Conservation (phyloP, 495 filamentous ascomycete genomes). For the Podospora tetraspora region DNA sequence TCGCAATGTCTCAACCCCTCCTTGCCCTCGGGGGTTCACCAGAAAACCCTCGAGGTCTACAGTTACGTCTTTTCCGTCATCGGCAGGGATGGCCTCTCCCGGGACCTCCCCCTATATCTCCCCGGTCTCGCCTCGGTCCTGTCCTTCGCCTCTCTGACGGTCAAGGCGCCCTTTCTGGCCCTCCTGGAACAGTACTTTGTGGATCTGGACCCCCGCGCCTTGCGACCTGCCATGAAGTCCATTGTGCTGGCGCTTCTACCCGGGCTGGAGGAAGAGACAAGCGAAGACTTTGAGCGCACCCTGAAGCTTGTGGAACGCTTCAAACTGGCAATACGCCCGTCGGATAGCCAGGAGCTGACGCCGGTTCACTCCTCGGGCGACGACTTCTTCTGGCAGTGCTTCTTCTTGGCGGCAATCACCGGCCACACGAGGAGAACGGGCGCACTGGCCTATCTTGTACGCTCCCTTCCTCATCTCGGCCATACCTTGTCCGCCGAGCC, state of each 20-base stretch:
- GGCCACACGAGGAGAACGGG: slow-evolving; percentile 77
- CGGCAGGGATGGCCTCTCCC: slow-evolving; percentile 66
- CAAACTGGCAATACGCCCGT: slow-evolving; percentile 57
- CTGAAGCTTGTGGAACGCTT: slow-evolving; percentile 72
- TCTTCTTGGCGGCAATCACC: slow-evolving; percentile 90
- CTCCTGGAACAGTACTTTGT: slow-evolving; percentile 78
- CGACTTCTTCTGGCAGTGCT: slow-evolving; percentile 97
- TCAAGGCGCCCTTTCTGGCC: slow-evolving; percentile 75
- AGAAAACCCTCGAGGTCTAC: slow-evolving; percentile 94
- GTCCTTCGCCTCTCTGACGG: slow-evolving; percentile 87
- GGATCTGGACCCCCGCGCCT: slow-evolving; percentile 57
- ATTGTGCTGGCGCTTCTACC: slow-evolving; percentile 81
- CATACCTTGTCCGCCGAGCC: slow-evolving; percentile 27
- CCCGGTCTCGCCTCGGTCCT: slow-evolving; percentile 83
- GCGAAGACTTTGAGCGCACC: slow-evolving; percentile 92
- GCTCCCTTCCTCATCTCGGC: slow-evolving; percentile 71
- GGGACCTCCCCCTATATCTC: slow-evolving; percentile 79
- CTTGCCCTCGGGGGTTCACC: slow-evolving; percentile 94
- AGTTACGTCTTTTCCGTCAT: slow-evolving; percentile 76
- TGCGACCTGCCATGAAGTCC: slow-evolving; percentile 85
- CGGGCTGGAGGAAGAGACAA: slow-evolving; percentile 90
- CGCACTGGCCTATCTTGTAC: slow-evolving; percentile 75
- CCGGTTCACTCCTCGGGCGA: slow-evolving; percentile 58
- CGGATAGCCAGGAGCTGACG: slow-evolving; percentile 41
- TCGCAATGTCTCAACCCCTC: slow-evolving; percentile 93